phyloP scores from a whole-genome alignment of 23 red algal species.

The Gracilaria gracilis region DNA sequence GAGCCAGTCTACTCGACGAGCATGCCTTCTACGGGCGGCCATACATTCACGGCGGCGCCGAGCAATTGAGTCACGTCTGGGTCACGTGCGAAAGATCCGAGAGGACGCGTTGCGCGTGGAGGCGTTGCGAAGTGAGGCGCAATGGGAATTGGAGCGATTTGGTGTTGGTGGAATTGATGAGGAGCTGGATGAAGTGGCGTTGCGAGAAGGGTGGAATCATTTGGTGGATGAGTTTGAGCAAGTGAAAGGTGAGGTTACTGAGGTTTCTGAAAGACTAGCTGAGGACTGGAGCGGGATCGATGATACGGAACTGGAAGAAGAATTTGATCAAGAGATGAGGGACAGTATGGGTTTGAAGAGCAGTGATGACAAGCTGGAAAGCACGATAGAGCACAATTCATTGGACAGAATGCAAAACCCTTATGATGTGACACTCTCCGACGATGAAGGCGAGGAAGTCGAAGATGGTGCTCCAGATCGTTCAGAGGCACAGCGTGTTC shows the following conservation, averaged over 20 bases:
- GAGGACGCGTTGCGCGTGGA: constrained; percentile 18
- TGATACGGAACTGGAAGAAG: constrained; percentile 37
- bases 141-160: background rate
- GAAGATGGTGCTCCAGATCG: background rate
- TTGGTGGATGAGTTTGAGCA: constrained; percentile 6
- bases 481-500: constrained; percentile 23
- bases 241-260: background rate
- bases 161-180: background rate
- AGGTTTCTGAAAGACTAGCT: constrained; percentile 10
- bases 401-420: constrained; percentile 1
- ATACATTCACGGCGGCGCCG: constrained; percentile 22
- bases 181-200: constrained; percentile 14
- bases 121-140: background rate
- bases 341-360: background rate
- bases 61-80: constrained; percentile 27
- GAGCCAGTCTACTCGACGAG: constrained; percentile 26
- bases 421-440: background rate
- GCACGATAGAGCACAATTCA: background rate
- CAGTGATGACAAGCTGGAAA: background rate
- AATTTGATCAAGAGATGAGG: constrained; percentile 11
- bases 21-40: constrained; percentile 16
- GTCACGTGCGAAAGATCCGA: constrained; percentile 20
- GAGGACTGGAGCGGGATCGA: constrained; percentile 16
- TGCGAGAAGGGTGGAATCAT: constrained; percentile 25
- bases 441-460: background rate